These are phyloP conservation scores for Gigaspora rosea DNA, from an alignment of 192 early-diverging fungal genomes.

Conservation along the genomic window DNA sequence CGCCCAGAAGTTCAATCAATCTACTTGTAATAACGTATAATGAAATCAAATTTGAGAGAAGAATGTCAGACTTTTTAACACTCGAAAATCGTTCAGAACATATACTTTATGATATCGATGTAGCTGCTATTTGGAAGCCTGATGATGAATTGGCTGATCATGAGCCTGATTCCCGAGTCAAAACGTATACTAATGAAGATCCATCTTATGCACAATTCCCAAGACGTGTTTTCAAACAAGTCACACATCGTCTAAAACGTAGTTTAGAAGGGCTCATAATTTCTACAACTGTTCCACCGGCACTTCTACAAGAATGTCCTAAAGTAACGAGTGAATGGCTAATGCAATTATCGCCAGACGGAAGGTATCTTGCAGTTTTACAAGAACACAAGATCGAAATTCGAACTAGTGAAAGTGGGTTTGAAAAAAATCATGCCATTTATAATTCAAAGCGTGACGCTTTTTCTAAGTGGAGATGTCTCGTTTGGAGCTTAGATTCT, in stretches of 20 bases:
- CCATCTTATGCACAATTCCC: constrained; percentile 29
- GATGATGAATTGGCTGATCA: constrained; percentile 37
- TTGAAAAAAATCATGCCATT: constrained; percentile 43
- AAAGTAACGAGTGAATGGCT: constrained; percentile 41
- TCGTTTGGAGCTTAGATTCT: constrained; percentile 49
- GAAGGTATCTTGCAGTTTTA: constrained; percentile 42
- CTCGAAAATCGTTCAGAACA: neutral
- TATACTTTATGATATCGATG: constrained; percentile 45
- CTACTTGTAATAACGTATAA: too few species aligned
- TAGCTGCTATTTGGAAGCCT: constrained; percentile 43
- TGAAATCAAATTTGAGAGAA: too few species aligned
- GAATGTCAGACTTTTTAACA: too few species aligned
- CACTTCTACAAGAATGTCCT: constrained; percentile 38
- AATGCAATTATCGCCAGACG: constrained; percentile 40
- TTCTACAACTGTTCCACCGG: constrained; percentile 49
- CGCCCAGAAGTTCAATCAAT: too few species aligned
- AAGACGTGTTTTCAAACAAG: constrained; percentile 29
- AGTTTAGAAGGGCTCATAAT: constrained; percentile 26
- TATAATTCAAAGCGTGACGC: constrained; percentile 38
- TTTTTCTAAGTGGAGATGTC: constrained; percentile 46
- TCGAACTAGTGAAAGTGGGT: constrained; percentile 40
- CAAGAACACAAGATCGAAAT: constrained; percentile 50
- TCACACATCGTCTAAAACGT: constrained; percentile 28
- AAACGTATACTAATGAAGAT: constrained; percentile 21
- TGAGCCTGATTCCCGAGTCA: constrained; percentile 19